Evolutionary conservation across 805 yeast genomes (phyloP), one percentile per base, ranked within the genome.

Genomic region (Starmerella kuoi): DNA sequence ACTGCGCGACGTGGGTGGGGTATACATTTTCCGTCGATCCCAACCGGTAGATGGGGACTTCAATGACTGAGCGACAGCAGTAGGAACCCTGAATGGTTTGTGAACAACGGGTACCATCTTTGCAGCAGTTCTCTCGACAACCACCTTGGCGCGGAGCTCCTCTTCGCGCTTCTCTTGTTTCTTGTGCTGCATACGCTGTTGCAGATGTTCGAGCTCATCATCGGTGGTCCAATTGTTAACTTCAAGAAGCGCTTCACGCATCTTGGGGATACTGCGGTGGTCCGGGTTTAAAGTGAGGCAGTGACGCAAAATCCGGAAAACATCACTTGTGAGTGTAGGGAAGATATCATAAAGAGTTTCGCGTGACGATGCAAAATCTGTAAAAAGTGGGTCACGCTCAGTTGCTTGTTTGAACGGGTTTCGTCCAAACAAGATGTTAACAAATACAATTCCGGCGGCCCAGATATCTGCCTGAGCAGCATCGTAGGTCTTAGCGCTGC

Each of bases 341-440:
- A 87, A 88, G 32, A 86, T 81, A 62, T 88, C 97, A 62, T 85
- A 86, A 36, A 88, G 65, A 1, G 93, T 80, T 60, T 88, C 96
- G 52, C 95, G 73, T 55, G 83, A 82, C 26, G 79, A 73, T 11
- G 88, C 87, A 65, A 82, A 87, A 61, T 84, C 87, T 53, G 81
- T 64, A 60, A 86, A 87, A 38, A 87, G 65, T 56, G 81, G 82
- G 62, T 86, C 96, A 14, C 77, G 68, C 54, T 77, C 76, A 52
- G 78, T 75, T 4, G 95, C 95, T 14, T 78, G 77, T 50, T 73
- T 74, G 61, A 86, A 86, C 2, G 95, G 95, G 58, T 81, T 80
- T 55, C 84, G 79, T 40, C 81, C 91, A 64, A 86, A 86, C n/a
- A 86, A 80, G 42, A 82, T 68, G 52, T 88, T 86, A 54, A 86